Conservation (phyloP, 192 early-diverging fungal genomes). For the Backusella luteola region DNA sequence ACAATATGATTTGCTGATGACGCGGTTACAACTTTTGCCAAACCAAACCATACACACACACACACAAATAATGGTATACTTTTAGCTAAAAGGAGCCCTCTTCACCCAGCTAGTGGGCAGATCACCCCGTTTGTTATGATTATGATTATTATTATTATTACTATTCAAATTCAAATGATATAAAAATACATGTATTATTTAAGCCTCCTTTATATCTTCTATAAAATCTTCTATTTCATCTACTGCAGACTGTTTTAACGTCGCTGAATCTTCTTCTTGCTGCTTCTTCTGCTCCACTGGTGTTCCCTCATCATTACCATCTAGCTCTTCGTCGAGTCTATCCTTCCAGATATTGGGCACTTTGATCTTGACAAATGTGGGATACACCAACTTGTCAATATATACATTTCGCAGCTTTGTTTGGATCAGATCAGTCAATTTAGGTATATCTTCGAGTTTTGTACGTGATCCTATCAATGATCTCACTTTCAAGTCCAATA, state of each 20-base stretch:
- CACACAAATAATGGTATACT: too few species aligned
- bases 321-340: neutral
- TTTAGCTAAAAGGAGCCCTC: too few species aligned
- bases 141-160: too few species aligned
- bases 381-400: conserved; percentile 74
- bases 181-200: neutral
- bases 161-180: too few species aligned
- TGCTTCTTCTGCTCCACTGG: neutral
- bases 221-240: conserved; percentile 36
- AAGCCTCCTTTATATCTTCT: conserved; percentile 32
- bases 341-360: conserved; percentile 60
- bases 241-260: conserved; percentile 4
- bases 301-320: neutral
- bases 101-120: too few species aligned
- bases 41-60: too few species aligned
- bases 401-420: conserved; percentile 65
- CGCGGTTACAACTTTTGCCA: neutral
- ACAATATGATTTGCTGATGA: neutral
- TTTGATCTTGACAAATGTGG: conserved; percentile 63
- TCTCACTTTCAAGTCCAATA: conserved; percentile 84
- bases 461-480: conserved; percentile 93
- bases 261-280: neutral
- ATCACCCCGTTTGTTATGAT: too few species aligned
- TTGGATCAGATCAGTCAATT: conserved; percentile 84
- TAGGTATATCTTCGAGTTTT: conserved; percentile 96